Conservation (phyloP, 1,284 basidiomycete species). For the Marasmius fiardii region DNA sequence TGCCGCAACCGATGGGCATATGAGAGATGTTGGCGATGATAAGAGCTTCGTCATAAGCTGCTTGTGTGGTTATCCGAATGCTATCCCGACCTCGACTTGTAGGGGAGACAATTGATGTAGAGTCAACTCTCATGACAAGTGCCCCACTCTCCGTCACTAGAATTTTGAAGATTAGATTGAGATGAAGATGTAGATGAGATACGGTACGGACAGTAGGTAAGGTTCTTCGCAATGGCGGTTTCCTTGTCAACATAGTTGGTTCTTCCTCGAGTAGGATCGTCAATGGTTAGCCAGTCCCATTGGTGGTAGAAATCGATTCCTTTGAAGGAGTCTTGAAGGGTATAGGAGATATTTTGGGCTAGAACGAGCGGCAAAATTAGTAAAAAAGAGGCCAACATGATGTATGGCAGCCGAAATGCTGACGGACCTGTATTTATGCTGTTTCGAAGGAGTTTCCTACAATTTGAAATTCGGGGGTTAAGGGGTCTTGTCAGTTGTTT, state of each 20-base stretch:
- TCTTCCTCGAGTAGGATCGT: constrained; percentile 55
- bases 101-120: constrained; percentile 28
- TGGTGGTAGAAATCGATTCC: constrained; percentile 4
- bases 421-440: too few species aligned
- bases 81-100: constrained; percentile 45
- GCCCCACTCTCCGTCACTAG: constrained; percentile 30
- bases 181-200: too few species aligned
- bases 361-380: neutral
- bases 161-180: too few species aligned
- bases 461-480: too few species aligned
- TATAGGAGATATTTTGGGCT: neutral
- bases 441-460: too few species aligned
- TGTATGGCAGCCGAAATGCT: too few species aligned
- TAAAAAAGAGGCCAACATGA: neutral
- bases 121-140: constrained; percentile 53
- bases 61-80: constrained; percentile 43
- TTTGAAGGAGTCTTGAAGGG: constrained; percentile 2
- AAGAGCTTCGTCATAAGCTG: constrained; percentile 40
- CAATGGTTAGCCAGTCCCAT: constrained; percentile 43
- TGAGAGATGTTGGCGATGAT: constrained; percentile 48
- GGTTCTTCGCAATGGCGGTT: constrained; percentile 33
- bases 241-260: constrained; percentile 47
- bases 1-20: constrained; percentile 53
- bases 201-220: constrained; percentile 37
- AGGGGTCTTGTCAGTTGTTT: too few species aligned